Percentiles rank a stretch among this genome's conserved stretches.
phyloP scores from a whole-genome alignment of 2,329 filamentous ascomycete species.

The Polytolypa hystricis region DNA sequence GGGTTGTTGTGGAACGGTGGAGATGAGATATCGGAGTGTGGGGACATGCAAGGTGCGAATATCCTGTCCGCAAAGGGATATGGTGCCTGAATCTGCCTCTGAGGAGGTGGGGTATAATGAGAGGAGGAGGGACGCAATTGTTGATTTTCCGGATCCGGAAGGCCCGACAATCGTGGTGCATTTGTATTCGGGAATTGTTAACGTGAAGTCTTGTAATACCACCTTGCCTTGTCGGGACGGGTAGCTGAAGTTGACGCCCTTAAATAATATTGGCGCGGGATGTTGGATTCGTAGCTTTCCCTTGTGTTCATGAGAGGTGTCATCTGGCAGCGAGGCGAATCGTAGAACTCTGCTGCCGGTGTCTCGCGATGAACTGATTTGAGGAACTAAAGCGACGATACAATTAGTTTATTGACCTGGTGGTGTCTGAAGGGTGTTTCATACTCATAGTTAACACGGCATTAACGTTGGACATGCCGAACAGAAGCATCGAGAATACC shows the following conservation, averaged over 20 bases:
- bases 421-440: slow-evolving; percentile 7
- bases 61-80: slow-evolving; percentile 43
- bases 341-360: slow-evolving; percentile 62
- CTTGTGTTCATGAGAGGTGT: slow-evolving; percentile 46
- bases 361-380: slow-evolving; percentile 63
- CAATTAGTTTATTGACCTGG: too few species aligned
- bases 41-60: slow-evolving; percentile 49
- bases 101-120: slow-evolving; percentile 48
- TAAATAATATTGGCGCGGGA: slow-evolving; percentile 46
- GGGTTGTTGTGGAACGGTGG: slow-evolving; percentile 52
- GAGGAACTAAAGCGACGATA: slow-evolving; percentile 48
- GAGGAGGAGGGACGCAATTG: slow-evolving; percentile 62
- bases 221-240: slow-evolving; percentile 42
- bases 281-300: slow-evolving; percentile 36
- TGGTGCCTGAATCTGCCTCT: slow-evolving; percentile 27
- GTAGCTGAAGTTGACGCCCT: slow-evolving; percentile 60
- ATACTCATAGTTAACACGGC: slow-evolving; percentile 54
- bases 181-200: slow-evolving; percentile 51
- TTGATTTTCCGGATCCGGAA: slow-evolving; percentile 88
- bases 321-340: slow-evolving; percentile 50
- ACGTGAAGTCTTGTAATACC: slow-evolving; percentile 54
- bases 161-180: slow-evolving; percentile 70
- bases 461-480: slow-evolving; percentile 64
- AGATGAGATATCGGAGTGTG: slow-evolving; percentile 49
- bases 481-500: slow-evolving; percentile 73